phyloP scores from a whole-genome alignment of 192 early-diverging fungal species.

The Hyaloraphidium curvatum region DNA sequence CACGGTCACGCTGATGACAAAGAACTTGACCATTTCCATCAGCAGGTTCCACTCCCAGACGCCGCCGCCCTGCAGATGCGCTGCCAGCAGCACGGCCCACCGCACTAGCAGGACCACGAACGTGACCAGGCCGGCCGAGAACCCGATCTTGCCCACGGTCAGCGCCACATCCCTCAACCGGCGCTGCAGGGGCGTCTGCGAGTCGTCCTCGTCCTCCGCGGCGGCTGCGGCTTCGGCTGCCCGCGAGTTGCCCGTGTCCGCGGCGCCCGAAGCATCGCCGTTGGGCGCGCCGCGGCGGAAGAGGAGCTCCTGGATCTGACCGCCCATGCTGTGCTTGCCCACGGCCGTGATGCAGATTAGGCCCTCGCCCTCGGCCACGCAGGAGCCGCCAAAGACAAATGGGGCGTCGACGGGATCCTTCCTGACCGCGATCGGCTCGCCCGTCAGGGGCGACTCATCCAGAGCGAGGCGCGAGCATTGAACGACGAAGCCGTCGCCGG shows the following conservation, averaged over 20 bases:
- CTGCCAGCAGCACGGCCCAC: conserved; percentile 18
- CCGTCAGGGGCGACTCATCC: conserved; percentile 37
- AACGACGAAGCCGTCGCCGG: conserved; percentile 32
- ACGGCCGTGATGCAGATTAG: conserved; percentile 32
- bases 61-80: neutral
- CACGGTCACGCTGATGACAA: conserved; percentile 35
- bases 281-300: too few relatives aligned
- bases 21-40: conserved; percentile 20
- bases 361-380: conserved; percentile 29
- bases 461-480: conserved; percentile 28
- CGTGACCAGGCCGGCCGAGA: conserved; percentile 33
- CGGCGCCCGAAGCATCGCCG: too few relatives aligned
- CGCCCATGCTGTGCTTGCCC: conserved; percentile 25
- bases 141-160: conserved; percentile 37
- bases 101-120: conserved; percentile 29
- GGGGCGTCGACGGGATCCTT: conserved; percentile 22
- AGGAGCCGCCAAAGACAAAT: conserved; percentile 34
- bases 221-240: too few relatives aligned
- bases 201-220: conserved; percentile 19
- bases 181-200: conserved; percentile 27
- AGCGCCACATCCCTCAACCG: conserved; percentile 36
- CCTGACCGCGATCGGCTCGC: conserved; percentile 36
- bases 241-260: too few relatives aligned
- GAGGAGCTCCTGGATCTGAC: conserved; percentile 35
- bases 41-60: neutral